Evolutionary conservation across 2,329 filamentous ascomycete species (phyloP), one percentile per base, ranked within the genome.

Genomic region (Penicillium psychrosexuale): DNA sequence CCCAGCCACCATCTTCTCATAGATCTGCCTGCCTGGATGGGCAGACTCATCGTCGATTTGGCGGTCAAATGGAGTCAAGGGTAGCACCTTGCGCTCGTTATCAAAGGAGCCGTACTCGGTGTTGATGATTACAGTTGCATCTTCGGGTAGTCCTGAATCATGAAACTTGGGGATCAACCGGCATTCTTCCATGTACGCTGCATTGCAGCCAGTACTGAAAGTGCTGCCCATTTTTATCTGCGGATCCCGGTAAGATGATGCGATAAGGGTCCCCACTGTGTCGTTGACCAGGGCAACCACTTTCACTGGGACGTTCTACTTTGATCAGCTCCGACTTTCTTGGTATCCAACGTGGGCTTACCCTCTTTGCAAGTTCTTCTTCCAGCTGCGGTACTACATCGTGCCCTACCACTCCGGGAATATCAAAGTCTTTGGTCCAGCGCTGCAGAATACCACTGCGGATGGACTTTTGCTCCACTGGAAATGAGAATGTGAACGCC

Each of bases 1-100:
- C 49, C 92, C 92, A 1, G 92, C 90, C 69, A 96, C 91, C 89
- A 96, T 96, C 78, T 97, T 97, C 77, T 97, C 92, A 63, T 96
- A 97, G 0, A 90, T 85, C 77, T 97, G 92, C 74, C 96, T 90
- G 34, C 91, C 91, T 1, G 91, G 92, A n/a, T 90, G 87, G 28
- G 91, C 90, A 24, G 91, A 96, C 62, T 91, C 85, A 63, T 88
- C 84, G 77, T 97, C 92, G 65, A 97, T 89, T 57, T 86, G 83
- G 49, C 88, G 77, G 71, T 97, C 93, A 74, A 60, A 60, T 7
- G 53, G 51, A 3, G 61, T 65, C 33, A 58, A 17, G 8, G 90
- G 91, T 8, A 96, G 83, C 49, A 95, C 84, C 66, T 85, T 82
- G 76, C 89, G 85, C 72, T 91, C 87, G 72, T 95, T 95, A 72